Percentiles rank a stretch among this genome's conserved stretches.
phyloP scores from a whole-genome alignment of 192 early-diverging fungal species.

The Kappamyces sp. region DNA sequence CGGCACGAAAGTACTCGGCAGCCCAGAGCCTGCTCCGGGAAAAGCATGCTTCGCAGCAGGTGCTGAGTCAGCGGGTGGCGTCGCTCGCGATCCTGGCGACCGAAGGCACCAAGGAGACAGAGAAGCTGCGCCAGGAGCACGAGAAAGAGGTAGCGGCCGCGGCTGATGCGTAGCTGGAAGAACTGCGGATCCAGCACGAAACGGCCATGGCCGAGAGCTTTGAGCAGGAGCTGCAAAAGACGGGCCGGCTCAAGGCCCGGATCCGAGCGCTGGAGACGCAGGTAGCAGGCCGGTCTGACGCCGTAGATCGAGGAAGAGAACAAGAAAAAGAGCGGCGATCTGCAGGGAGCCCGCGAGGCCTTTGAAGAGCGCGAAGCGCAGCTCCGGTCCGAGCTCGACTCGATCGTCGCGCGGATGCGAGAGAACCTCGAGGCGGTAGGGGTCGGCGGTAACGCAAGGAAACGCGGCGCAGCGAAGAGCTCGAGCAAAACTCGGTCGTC shows the following conservation, averaged over 20 bases:
- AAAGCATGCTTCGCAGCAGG: too few species aligned
- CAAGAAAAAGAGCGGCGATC: too few species aligned
- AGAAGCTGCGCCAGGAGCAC: conserved; percentile 5
- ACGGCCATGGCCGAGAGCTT: conserved; percentile 24
- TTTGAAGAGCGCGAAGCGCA: conserved; percentile 26
- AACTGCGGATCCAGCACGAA: conserved; percentile 55
- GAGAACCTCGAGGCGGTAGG: conserved; percentile 18
- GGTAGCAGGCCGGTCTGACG: not conserved
- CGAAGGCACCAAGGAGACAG: conserved; percentile 22
- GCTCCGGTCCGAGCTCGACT: too few species aligned
- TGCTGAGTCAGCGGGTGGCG: too few species aligned
- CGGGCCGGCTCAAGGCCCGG: not conserved
- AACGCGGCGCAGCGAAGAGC: conserved; percentile 16
- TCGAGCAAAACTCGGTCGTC: conserved; percentile 1
- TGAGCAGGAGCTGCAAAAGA: conserved; percentile 17
- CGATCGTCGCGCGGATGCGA: conserved; percentile 33
- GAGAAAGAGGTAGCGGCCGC: conserved; percentile 13
- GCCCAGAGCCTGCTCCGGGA: too few species aligned
- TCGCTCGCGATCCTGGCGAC: too few species aligned
- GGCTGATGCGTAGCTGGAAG: conserved; percentile 41
- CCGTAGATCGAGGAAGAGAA: too few species aligned
- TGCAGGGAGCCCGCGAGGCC: conserved; percentile 14
- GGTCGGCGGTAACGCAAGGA: conserved; percentile 3
- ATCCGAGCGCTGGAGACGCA: not conserved
- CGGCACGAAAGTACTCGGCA: too few species aligned